phyloP scores from a whole-genome alignment of 2,329 filamentous ascomycete genomes.

The Beauveria caledonica region DNA sequence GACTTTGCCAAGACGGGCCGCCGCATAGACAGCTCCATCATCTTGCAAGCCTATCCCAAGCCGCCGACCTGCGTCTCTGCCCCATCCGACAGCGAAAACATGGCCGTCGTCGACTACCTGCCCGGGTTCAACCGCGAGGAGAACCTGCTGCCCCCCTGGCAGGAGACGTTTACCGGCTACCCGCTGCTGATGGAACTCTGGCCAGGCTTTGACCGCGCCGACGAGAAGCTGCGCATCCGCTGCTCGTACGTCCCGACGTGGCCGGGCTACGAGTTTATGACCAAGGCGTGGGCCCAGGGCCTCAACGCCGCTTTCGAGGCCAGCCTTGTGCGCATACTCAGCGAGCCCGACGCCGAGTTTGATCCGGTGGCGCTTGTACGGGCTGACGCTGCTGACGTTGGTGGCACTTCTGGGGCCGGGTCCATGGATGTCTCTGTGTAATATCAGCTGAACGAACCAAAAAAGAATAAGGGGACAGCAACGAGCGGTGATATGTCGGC shows the following conservation, averaged over 20 bases:
- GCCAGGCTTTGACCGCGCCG: not conserved
- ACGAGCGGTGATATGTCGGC: not conserved
- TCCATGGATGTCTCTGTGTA: constrained; percentile 1
- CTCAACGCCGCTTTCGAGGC: constrained; percentile 8
- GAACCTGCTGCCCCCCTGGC: constrained; percentile 10
- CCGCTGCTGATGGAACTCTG: constrained; percentile 10
- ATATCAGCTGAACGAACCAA: not conserved
- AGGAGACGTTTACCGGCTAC: constrained; percentile 11
- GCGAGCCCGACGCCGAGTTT: constrained; percentile 8
- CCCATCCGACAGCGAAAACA: not conserved
- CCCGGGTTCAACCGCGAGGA: constrained; percentile 13
- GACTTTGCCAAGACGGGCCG: constrained; percentile 10
- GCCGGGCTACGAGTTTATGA: constrained; percentile 10
- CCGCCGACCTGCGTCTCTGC: not conserved
- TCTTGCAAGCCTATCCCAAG: constrained; percentile 11
- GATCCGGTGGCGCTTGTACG: not conserved
- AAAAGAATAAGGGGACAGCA: not conserved
- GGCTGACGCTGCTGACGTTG: not conserved
- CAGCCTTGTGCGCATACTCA: constrained; percentile 6
- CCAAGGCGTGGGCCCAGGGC: constrained; percentile 7
- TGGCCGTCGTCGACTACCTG: constrained; percentile 3
- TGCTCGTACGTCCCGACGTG: constrained; percentile 5
- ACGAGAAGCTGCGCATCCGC: constrained; percentile 8
- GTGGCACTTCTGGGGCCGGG: not conserved
- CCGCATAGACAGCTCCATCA: constrained; percentile 11